These are phyloP conservation scores for Eragrostis tef DNA, from an alignment of 202 grass and related monocot species.

Conservation along the genomic window DNA sequence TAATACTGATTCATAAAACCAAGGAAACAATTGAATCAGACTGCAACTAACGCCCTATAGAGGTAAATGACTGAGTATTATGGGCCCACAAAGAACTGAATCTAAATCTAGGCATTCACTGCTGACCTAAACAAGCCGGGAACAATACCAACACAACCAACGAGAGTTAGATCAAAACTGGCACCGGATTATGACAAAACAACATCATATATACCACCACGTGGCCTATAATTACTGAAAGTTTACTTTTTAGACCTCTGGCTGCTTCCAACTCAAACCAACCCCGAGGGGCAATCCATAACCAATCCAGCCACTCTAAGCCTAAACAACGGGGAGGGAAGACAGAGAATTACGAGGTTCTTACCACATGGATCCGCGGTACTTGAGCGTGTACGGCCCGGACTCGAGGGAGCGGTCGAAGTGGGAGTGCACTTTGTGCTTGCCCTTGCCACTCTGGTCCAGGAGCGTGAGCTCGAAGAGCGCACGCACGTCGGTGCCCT, in stretches of 20 bases:
- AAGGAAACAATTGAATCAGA: neutral
- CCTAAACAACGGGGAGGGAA: neutral
- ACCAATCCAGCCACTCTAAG: neutral
- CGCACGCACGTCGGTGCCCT: constrained; percentile 89
- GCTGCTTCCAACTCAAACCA: constrained; percentile 50
- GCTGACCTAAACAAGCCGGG: neutral
- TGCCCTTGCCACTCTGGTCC: constrained; percentile 87
- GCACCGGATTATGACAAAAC: neutral
- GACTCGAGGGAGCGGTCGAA: constrained; percentile 89
- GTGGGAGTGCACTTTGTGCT: constrained; percentile 91
- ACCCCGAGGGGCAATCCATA: too few species aligned
- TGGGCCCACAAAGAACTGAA: neutral
- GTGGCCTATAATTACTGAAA: neutral
- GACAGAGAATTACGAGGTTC: neutral
- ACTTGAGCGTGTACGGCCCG: constrained; percentile 89
- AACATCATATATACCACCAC: neutral
- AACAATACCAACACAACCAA: neutral
- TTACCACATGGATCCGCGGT: constrained; percentile 99
- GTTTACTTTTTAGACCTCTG: neutral
- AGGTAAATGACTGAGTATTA: neutral
- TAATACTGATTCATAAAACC: neutral
- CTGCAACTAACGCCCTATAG: neutral
- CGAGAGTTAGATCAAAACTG: neutral
- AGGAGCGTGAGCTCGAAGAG: constrained; percentile 94
- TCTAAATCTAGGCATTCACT: neutral